Evolutionary conservation across 768 basidiomycete species (phyloP), one percentile per base, ranked within the genome.

Genomic region (Agrocybe chaxingu): DNA sequence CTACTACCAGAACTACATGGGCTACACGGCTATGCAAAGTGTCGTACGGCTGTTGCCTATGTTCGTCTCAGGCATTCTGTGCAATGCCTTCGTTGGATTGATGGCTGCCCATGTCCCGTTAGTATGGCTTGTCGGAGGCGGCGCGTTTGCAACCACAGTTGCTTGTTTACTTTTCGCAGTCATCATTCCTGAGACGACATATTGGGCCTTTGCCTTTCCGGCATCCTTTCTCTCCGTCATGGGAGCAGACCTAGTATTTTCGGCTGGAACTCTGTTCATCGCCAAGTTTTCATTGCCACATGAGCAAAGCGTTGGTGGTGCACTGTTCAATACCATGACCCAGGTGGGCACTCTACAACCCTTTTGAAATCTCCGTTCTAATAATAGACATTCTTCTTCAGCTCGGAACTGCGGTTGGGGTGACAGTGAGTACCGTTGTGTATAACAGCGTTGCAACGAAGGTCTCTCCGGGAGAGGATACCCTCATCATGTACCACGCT

Each of bases 151-250:
- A 32, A 89, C 89, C 0, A 72, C 74, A 3, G 44, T 65, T 7
- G 85, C 85, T 0, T 77, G 75, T 52, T 65, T 90, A 7, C 67
- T 90, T 3, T 87, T 90, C 57, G 89, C 89, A 1, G 55, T 87
- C 2, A 86, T 90, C 54, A 55, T 78, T 19, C 77, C 85, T 0
- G 53, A 64, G 0, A 70, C 70, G 6, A 66, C 81, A 1, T 92
- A 84, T 57, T 92, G 89, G 90, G 85, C 84, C 1, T 86, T 75
- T 51, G 82, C 80, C 4, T 92, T 92, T 65, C 86, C 88, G 0
- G 78, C 84, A 1, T 77, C 86, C 0, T 66, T 80, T 36, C 50
- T 86, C 40, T 67, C 78, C 16, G 89, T 90, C 10, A 75, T 89
- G 42, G 90, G 90, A 13, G 87, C 82, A 1, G 90, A 92, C 59